Conservation (phyloP, 1,284 basidiomycete genomes). For the Meira miltonrushii region DNA sequence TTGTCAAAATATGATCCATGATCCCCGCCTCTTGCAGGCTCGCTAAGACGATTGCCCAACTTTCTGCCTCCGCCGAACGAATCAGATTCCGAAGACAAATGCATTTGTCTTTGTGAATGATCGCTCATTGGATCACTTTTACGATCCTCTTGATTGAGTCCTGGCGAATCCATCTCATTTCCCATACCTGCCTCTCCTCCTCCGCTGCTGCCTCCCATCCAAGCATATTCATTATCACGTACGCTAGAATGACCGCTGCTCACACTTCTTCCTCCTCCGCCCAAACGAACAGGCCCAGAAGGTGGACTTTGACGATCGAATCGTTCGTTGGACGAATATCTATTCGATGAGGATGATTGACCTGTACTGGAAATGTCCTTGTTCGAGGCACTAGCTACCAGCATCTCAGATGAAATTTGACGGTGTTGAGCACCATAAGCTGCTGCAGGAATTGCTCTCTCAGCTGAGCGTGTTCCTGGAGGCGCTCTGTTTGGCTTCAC, state of each 20-base stretch:
- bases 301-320: background rate
- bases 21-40: slow-evolving; percentile 3
- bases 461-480: slow-evolving; percentile 62
- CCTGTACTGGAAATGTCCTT: slow-evolving; percentile 2
- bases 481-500: slow-evolving; percentile 44
- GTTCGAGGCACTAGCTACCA: slow-evolving; percentile 8
- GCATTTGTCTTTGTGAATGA: background rate
- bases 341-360: background rate
- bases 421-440: slow-evolving; percentile 89
- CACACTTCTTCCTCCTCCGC: background rate
- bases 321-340: background rate
- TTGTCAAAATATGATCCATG: background rate
- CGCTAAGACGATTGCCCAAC: background rate
- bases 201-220: slow-evolving; percentile 12
- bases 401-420: slow-evolving; percentile 74
- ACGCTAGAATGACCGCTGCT: background rate
- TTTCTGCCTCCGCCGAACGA: background rate
- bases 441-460: slow-evolving; percentile 77
- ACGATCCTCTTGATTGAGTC: slow-evolving; percentile 1
- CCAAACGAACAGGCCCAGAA: no score
- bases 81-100: background rate
- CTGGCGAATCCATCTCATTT: background rate
- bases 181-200: background rate
- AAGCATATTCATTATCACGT: slow-evolving; percentile 10
- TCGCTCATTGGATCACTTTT: background rate